Conservation (phyloP, 306 rosid genomes). For the Carpinus fangiana region DNA sequence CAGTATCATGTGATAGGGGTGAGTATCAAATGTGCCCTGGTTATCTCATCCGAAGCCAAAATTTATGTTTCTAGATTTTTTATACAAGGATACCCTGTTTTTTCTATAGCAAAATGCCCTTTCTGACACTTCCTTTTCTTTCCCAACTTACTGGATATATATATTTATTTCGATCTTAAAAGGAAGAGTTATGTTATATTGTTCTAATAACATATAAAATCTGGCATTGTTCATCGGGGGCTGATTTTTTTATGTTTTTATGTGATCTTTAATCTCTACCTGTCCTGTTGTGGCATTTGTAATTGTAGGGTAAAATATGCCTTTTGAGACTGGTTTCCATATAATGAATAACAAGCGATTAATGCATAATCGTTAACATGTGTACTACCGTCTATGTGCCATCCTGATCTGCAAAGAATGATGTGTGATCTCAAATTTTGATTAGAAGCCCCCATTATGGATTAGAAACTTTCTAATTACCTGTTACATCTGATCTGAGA, state of each 20-base stretch:
- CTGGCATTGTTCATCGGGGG: neutral
- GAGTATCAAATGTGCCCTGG: neutral
- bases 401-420: neutral
- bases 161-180: too few species aligned
- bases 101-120: neutral
- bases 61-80: neutral
- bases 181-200: neutral
- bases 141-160: neutral
- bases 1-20: neutral
- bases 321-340: neutral
- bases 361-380: constrained; percentile 1
- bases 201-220: too few species aligned
- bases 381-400: neutral
- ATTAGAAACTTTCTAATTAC: neutral
- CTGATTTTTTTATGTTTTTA: neutral
- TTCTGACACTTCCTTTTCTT: too few species aligned
- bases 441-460: neutral
- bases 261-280: neutral
- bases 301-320: neutral
- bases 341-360: neutral
- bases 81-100: neutral
- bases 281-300: neutral
- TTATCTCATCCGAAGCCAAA: neutral
- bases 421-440: neutral
- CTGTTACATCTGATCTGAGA: neutral